Evolutionary conservation across 1,284 basidiomycete species (phyloP).

Genomic region (Xanthoconium separans): DNA sequence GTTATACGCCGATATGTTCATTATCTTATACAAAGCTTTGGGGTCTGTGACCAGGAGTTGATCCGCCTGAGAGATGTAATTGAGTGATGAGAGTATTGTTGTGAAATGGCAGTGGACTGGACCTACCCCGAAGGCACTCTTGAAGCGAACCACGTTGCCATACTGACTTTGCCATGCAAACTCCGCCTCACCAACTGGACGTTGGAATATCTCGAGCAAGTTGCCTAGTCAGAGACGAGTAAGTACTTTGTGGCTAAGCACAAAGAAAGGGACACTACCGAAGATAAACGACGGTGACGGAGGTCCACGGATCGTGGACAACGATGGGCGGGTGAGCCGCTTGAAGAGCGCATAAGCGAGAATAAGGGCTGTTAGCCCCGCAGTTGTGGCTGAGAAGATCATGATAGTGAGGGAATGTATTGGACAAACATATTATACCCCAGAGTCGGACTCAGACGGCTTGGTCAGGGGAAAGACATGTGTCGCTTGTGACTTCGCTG

Average conservation of each 20-base stretch:
- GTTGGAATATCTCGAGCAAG: slow-evolving; percentile 23
- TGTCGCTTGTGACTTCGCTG: no score
- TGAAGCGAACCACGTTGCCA: slow-evolving; percentile 28
- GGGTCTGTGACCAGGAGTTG: slow-evolving; percentile 36
- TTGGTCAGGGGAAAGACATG: no score
- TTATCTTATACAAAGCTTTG: slow-evolving; percentile 42
- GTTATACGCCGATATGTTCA: slow-evolving; percentile 33
- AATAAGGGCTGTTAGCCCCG: slow-evolving; percentile 2
- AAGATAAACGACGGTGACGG: slow-evolving; percentile 31
- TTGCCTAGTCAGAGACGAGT: slow-evolving; percentile 16
- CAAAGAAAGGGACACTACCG: slow-evolving; percentile 16
- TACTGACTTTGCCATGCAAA: slow-evolving; percentile 31
- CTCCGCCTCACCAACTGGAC: slow-evolving; percentile 28
- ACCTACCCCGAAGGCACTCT: slow-evolving; percentile 24
- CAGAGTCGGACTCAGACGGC: no score
- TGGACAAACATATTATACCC: no score
- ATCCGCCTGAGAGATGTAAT: slow-evolving; percentile 17
- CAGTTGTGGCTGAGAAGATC: no score
- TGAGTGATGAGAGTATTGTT: neutral
- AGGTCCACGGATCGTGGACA: slow-evolving; percentile 33
- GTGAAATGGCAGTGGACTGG: neutral
- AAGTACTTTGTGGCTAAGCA: neutral
- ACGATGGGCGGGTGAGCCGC: slow-evolving; percentile 15
- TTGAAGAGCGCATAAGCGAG: slow-evolving; percentile 18
- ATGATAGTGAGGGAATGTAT: no score